These are phyloP conservation scores for Colletotrichum melonis DNA, from an alignment of 2,329 filamentous ascomycete species.

Conservation along the genomic window DNA sequence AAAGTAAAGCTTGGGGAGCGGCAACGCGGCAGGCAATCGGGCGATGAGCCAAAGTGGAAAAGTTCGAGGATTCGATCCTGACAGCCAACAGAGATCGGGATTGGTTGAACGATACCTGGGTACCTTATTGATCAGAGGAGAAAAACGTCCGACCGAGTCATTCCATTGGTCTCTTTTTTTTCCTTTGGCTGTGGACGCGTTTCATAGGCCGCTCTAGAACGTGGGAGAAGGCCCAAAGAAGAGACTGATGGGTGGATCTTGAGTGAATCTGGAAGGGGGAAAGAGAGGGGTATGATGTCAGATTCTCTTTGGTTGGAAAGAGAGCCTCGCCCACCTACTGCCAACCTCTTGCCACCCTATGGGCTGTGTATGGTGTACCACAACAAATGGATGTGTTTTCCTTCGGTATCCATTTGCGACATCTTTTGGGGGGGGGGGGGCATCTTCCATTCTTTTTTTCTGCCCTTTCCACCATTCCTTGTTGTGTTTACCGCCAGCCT, in stretches of 20 bases:
- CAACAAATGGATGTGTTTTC: background rate
- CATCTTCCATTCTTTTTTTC: background rate
- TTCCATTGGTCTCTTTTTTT: background rate
- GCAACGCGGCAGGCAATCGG: background rate
- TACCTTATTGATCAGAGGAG: background rate
- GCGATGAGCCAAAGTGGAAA: background rate
- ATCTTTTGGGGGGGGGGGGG: too few relatives aligned
- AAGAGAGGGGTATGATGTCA: conserved; percentile 8
- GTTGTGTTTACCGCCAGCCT: too few relatives aligned
- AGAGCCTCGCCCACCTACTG: background rate
- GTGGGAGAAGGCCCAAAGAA: background rate
- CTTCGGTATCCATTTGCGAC: background rate
- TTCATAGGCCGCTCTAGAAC: background rate
- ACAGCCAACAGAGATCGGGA: background rate
- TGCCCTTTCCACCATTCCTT: too few relatives aligned
- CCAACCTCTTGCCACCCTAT: too few relatives aligned
- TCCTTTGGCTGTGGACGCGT: background rate
- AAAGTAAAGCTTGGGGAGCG: background rate
- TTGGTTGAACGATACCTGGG: background rate
- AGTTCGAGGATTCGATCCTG: background rate
- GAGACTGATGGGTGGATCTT: background rate
- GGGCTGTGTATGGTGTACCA: too few relatives aligned
- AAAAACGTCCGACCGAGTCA: background rate
- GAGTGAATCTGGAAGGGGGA: background rate
- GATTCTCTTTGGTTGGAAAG: background rate